A percentile compares a stretch with the other conserved stretches of the same genome.
These are phyloP conservation scores for Leccinum incarnatum DNA, from an alignment of 768 basidiomycete species.

Conservation along the genomic window DNA sequence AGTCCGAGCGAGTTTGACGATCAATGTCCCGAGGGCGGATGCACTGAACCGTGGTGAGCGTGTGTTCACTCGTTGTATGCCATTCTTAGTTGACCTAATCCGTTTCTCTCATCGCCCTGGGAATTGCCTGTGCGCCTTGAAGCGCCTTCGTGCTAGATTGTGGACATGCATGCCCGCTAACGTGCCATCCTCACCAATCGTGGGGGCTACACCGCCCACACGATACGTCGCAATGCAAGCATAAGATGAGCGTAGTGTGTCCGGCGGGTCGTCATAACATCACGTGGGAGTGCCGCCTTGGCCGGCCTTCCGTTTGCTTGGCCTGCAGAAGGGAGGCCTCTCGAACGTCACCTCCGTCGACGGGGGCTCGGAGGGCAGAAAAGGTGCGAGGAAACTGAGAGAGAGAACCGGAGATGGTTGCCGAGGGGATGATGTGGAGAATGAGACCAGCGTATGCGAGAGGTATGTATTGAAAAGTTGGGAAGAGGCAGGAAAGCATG, in stretches of 20 bases:
- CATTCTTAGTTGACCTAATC: no score
- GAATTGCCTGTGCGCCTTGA: background rate
- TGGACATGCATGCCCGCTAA: conserved; percentile 52
- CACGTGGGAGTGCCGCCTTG: conserved; percentile 42
- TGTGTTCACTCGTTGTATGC: no score
- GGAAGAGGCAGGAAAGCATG: no score
- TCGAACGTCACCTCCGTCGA: conserved; percentile 32
- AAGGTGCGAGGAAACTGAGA: conserved; percentile 42
- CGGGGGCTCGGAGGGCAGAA: conserved; percentile 38
- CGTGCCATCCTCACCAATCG: conserved; percentile 54
- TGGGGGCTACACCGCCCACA: conserved; percentile 29
- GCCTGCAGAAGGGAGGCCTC: conserved; percentile 41
- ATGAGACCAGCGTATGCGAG: no score
- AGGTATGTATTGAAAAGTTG: no score
- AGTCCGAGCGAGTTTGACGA: conserved; percentile 47
- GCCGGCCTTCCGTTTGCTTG: conserved; percentile 36
- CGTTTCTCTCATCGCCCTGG: no score
- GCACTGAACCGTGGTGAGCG: conserved; percentile 52
- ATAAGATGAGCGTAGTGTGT: conserved; percentile 39
- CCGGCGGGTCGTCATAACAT: conserved; percentile 40
- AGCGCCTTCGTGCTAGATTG: conserved; percentile 13
- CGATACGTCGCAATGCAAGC: conserved; percentile 40
- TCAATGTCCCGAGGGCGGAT: conserved; percentile 61
- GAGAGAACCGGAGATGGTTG: conserved; percentile 30
- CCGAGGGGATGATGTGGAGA: no score